Evolutionary conservation across 1,284 basidiomycete species (phyloP).

Genomic region (Papiliotrema nemorosa): DNA sequence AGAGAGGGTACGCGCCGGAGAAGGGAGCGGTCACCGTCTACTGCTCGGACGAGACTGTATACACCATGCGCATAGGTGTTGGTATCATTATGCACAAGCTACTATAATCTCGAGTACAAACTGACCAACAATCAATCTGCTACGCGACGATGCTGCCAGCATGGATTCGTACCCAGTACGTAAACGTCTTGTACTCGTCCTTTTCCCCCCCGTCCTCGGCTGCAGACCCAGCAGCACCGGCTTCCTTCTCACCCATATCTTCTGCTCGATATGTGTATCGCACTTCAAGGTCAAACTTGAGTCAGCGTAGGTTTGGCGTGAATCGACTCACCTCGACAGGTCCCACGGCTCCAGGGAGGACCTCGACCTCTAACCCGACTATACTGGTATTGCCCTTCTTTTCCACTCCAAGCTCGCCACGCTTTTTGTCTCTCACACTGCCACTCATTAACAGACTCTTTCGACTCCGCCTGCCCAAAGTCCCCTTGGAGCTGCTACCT

Average conservation of each 20-base stretch:
- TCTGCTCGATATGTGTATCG: constrained; percentile 89
- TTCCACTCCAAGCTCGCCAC: constrained; percentile 35
- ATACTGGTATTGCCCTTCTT: constrained; percentile 76
- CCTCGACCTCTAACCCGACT: constrained; percentile 55
- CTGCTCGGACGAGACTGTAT: no score
- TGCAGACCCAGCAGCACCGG: constrained; percentile 11
- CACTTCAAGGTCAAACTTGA: constrained; percentile 84
- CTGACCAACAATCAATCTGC: no score
- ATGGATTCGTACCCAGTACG: constrained; percentile 42
- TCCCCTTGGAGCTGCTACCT: constrained; percentile 45
- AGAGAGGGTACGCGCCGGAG: no score
- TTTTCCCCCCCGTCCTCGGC: constrained; percentile 10
- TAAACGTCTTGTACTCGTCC: constrained; percentile 48
- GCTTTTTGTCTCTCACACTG: constrained; percentile 9
- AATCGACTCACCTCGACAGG: constrained; percentile 19
- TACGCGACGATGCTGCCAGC: constrained; percentile 24
- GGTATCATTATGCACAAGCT: no score
- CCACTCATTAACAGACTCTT: constrained; percentile 22
- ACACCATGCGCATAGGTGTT: no score
- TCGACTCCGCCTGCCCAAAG: constrained; percentile 59
- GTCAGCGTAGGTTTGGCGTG: not conserved
- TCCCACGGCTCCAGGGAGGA: constrained; percentile 16
- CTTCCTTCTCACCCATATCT: constrained; percentile 50
- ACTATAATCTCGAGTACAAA: no score
- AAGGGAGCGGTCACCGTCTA: no score